These are phyloP conservation scores for Phytophthora ohioensis DNA, from an alignment of 352 stramenopile genomes.

Conservation along the genomic window DNA sequence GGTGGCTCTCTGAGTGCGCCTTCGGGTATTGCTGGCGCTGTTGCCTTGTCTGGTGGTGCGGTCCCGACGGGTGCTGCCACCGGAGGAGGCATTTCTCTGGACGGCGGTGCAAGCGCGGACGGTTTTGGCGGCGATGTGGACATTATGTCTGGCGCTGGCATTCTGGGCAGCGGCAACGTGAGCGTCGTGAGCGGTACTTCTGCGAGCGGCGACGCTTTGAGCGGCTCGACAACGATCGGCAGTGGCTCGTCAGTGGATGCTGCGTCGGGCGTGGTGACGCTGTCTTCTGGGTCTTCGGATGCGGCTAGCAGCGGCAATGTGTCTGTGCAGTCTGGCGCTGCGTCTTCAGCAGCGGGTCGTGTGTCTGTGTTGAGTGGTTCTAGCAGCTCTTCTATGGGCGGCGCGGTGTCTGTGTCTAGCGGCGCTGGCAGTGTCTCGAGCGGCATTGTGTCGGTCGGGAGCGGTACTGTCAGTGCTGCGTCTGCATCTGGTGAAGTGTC, in stretches of 20 bases:
- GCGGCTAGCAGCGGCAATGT: neutral
- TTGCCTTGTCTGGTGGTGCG: neutral
- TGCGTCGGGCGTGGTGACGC: neutral
- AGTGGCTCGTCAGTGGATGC: neutral
- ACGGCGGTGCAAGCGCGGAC: neutral
- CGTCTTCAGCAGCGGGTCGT: neutral
- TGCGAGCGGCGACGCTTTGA: neutral
- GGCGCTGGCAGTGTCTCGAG: neutral
- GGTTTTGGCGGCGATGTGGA: neutral
- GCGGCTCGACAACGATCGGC: neutral
- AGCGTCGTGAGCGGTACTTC: neutral
- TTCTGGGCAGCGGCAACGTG: neutral
- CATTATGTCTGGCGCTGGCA: neutral
- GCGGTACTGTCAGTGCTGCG: neutral
- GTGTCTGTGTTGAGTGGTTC: neutral
- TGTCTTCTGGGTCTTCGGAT: neutral
- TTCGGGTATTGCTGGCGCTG: neutral
- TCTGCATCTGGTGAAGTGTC: neutral
- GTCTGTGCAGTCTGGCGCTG: neutral
- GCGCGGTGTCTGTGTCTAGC: neutral
- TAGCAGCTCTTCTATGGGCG: neutral
- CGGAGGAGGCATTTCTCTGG: neutral
- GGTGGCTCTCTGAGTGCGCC: neutral
- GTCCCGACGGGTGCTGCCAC: neutral
- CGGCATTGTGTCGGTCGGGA: neutral